A percentile compares a stretch with the other conserved stretches of the same genome.
Evolutionary conservation across 2,329 filamentous ascomycete species (phyloP).

Genomic region (Cladosporium halotolerans): DNA sequence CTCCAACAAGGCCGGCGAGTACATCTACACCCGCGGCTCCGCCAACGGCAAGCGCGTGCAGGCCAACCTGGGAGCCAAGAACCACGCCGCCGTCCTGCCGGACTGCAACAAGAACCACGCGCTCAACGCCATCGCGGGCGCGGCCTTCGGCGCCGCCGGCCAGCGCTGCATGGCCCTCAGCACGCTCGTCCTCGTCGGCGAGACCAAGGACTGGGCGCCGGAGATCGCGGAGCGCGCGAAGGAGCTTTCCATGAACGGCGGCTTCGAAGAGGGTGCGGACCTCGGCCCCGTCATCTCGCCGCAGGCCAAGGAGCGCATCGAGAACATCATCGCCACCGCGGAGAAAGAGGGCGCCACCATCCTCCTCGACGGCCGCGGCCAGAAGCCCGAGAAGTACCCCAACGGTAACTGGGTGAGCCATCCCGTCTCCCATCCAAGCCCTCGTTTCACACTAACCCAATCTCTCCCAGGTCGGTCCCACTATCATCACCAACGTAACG

Average conservation of each 20-base stretch:
- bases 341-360: constrained; percentile 77
- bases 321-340: constrained; percentile 66
- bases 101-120: constrained; percentile 90
- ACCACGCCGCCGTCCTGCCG: constrained; percentile 76
- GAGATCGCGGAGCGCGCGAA: constrained; percentile 73
- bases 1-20: constrained; percentile 81
- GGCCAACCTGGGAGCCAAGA: constrained; percentile 83
- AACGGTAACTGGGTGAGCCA: constrained; percentile 67
- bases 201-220: constrained; percentile 75
- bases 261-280: constrained; percentile 74
- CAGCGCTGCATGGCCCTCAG: constrained; percentile 84
- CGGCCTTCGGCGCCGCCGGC: constrained; percentile 77
- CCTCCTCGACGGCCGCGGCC: constrained; percentile 72
- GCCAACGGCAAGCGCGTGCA: constrained; percentile 85
- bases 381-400: constrained; percentile 69
- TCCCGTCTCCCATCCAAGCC: neutral
- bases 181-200: constrained; percentile 75
- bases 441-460: constrained; percentile 15
- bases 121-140: constrained; percentile 74
- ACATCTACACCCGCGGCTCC: constrained; percentile 72
- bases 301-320: constrained; percentile 71
- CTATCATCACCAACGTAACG: constrained; percentile 75
- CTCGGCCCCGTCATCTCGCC: constrained; percentile 77
- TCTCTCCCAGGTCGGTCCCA: constrained; percentile 59
- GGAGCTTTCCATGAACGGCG: constrained; percentile 66